Evolutionary conservation across 352 stramenopile genomes (phyloP), one percentile per base, ranked within the genome.

Genomic region (Nothophytophthora sp.): DNA sequence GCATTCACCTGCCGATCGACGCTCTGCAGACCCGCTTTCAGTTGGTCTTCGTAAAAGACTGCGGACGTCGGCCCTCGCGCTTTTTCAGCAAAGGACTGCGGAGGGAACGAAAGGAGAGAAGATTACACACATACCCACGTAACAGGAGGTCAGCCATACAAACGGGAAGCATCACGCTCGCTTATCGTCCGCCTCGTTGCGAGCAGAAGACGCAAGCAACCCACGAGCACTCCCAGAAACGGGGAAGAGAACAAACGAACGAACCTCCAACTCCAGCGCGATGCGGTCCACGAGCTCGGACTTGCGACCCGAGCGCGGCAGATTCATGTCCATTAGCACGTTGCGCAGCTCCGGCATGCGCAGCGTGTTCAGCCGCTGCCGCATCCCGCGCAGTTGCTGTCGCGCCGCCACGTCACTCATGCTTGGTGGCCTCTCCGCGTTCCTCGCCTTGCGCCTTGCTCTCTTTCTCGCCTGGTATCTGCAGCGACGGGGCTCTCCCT

Each of bases 261-360:
- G 11, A 22, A 91, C 80, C 77, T 90, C 75, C 6, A 91, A 38
- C 29, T 85, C 69, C 2, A 46, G 27, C 9, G 73, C 73, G 47
- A 94, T 88, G 60, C 83, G 80, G 33, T 90, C 79, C 24, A 92
- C 77, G 36, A 94, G 72, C 47, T 94, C 83, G 34, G 70, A 73
- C 56, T 94, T 94, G 55, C 76, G 79, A 13, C 83, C 83, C 4
- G 76, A 86, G 35, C 77, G 80, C 54, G 72, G 52, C 43, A 94
- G 55, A 39, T 85, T 89, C 34, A 94, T 63, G 45, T 81, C 70
- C 45, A 72, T 66, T 23, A 91, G 68, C 42, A 94, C 66, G 62
- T 75, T 71, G 59, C 83, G 80, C 58, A 94, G 70, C 62, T 94
- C 81, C 19, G 77, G 79, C 47, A 94, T 73, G 28, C 79, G 82